Evolutionary conservation across 441 rosid species (phyloP), one percentile per base, ranked within the genome.

Genomic region (Populus hybrid): DNA sequence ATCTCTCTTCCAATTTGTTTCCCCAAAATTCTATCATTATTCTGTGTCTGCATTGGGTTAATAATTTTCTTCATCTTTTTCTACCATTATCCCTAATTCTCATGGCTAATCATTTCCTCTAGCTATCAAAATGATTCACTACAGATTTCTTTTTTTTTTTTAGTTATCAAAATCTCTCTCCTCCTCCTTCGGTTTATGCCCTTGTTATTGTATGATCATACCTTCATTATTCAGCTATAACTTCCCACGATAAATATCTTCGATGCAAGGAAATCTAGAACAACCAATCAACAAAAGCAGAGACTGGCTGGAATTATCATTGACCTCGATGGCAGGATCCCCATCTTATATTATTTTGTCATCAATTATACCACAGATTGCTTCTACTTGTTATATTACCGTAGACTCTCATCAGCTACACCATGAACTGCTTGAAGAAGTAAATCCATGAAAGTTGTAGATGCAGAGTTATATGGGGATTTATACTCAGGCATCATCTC

Each of bases 91-190:
- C 73, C 46, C 75, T 35, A 65, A 72, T 75, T 79, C 82, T 79
- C 6, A 74, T 67, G 79, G 69, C 35, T 76, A 84, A 79, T 86
- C 77, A 84, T 82, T 77, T 12, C 71, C 38, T 53, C 38, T 24
- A 34, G 67, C 42, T 70, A 82, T 85, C 64, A 34, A 72, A 83
- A 67, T 72, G 70, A 83, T 81, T 75, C 85, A 76, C 79, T 69
- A 59, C 73, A 68, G 73, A 76, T 80, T 23, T 66, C 3, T 3
- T 38, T 10, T 53, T 53, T 19, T 6, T 16, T 50, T 10, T 21
- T 9, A 21, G 4, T 72, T 18, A 57, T n/a, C 16, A 36, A 67
- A 59, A 59, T n/a, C 19, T 69, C 24, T 9, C 7, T 9, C 3
- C 5, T 16, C 32, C 19, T 35, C 16, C 28, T 53, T 28, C 16